These are phyloP conservation scores for Eruca vesicaria DNA, from an alignment of 441 rosid genomes.

Conservation along the genomic window DNA sequence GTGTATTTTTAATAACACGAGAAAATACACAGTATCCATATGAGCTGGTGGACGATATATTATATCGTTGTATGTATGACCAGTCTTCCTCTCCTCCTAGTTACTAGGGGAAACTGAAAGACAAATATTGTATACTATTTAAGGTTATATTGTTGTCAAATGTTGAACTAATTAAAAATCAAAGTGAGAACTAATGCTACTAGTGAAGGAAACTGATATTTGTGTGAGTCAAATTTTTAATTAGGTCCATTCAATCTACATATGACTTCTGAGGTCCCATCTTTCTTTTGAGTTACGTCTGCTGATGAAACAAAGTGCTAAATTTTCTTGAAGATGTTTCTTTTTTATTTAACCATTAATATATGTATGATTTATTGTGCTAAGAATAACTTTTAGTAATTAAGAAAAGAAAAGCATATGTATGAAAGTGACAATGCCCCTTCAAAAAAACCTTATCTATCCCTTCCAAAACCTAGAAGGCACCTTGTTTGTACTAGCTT, in stretches of 20 bases:
- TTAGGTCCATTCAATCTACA: slow-evolving; percentile 1
- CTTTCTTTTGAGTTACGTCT: slow-evolving; percentile 12
- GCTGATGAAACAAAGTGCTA: slow-evolving; percentile 25
- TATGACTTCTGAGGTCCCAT: neutral
- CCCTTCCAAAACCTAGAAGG: slow-evolving; percentile 38
- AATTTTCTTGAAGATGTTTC: slow-evolving; percentile 4
- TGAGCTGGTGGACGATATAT: neutral
- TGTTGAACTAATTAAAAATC: neutral
- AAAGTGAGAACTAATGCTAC: neutral
- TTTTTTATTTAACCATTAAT: neutral
- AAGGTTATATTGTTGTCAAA: neutral
- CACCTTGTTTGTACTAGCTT: slow-evolving; percentile 27
- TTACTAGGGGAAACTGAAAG: slow-evolving; percentile 8
- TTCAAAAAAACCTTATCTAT: slow-evolving; percentile 35
- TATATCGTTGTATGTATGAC: neutral
- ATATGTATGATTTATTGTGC: slow-evolving; percentile 1
- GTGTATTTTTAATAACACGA: neutral
- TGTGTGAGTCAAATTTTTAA: neutral
- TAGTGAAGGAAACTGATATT: neutral
- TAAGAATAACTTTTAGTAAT: slow-evolving; percentile 30
- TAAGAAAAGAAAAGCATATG: slow-evolving; percentile 21
- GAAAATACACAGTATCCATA: neutral
- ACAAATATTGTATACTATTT: neutral
- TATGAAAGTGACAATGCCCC: slow-evolving; percentile 33
- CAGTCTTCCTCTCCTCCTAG: neutral